A percentile compares a stretch with the other conserved stretches of the same genome.
Evolutionary conservation across 2,329 filamentous ascomycete genomes (phyloP).

Genomic region (Seiridium cupressi): DNA sequence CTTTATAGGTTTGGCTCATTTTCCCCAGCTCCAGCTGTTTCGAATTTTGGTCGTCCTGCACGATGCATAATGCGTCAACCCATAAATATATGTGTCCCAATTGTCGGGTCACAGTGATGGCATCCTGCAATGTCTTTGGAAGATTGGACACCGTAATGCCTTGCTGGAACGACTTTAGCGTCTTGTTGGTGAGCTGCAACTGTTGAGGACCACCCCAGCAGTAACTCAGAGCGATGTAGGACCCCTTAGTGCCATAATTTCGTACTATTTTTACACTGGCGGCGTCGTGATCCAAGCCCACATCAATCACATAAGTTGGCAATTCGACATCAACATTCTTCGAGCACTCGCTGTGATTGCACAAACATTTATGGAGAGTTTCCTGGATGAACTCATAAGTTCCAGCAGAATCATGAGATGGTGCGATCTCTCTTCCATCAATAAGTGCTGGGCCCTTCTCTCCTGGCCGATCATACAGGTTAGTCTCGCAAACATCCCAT

Average conservation of each 20-base stretch:
- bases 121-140: constrained; percentile 3
- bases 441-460: background rate
- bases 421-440: background rate
- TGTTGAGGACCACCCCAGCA: background rate
- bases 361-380: background rate
- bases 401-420: background rate
- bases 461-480: background rate
- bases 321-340: background rate
- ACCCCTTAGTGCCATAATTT: background rate
- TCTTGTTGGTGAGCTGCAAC: background rate
- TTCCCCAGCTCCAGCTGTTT: constrained; percentile 6
- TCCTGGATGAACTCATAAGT: background rate
- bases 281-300: background rate
- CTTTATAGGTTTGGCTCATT: constrained; percentile 11
- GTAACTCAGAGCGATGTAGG: background rate
- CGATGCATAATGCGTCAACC: constrained; percentile 14
- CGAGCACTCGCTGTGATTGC: background rate
- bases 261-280: background rate
- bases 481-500: too few species aligned
- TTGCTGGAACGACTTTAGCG: background rate
- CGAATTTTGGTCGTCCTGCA: constrained; percentile 9
- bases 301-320: background rate
- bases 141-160: background rate
- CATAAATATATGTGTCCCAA: constrained; percentile 10
- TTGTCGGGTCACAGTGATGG: constrained; percentile 5